Base-by-base conservation (phyloP, 352 stramenopile genomes). In the Phytophthora constricta region DNA sequence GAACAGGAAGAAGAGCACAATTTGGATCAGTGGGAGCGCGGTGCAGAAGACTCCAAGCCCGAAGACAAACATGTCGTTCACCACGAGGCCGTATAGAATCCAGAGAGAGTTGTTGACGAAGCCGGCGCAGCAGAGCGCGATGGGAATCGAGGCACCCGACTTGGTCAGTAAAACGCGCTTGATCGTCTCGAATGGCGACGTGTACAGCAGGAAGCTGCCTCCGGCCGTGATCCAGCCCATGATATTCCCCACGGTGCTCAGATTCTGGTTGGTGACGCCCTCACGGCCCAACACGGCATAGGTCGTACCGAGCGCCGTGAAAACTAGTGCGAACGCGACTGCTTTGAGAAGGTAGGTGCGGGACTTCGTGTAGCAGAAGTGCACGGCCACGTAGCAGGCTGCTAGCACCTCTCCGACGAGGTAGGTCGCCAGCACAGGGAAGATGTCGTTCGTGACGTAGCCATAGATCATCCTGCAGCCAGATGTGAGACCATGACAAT, bases 1-100 rank as follows among this genome's bases (percentile, higher is more conserved):
- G 55, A 76, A 82, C 2, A 79, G 28, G n/a, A 77, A 49, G 58
- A 81, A 82, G 22, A 85, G 53, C 22, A 64, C 48, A 55, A 87
- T 76, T 57, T 82, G 79, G 16, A 74, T 20, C 23, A 71, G 34
- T 17, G 70, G 76, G 25, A 79, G 52, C 20, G 63, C 45, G 23
- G 62, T 71, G 60, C 68, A 82, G 41, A 78, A 67, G 34, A 70
- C 59, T 17, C 75, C 71, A 3, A 79, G 72, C 3, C 52, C 63
- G 34, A 80, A 77, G 5, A 81, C 56, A 50, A 84, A 73, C 70
- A 67, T 65, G 70, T 84, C 73, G 57, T 41, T 53, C 11, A 59
- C 59, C 22, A 76, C 54, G 26, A 79, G 56, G 1, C 58, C 66
- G 46, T 84, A 76, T 27, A 75, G 23, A 33, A 81, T 60, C 76